Base-by-base conservation (phyloP, 73 alveolate genomes). In the Blepharisma japonicum region DNA sequence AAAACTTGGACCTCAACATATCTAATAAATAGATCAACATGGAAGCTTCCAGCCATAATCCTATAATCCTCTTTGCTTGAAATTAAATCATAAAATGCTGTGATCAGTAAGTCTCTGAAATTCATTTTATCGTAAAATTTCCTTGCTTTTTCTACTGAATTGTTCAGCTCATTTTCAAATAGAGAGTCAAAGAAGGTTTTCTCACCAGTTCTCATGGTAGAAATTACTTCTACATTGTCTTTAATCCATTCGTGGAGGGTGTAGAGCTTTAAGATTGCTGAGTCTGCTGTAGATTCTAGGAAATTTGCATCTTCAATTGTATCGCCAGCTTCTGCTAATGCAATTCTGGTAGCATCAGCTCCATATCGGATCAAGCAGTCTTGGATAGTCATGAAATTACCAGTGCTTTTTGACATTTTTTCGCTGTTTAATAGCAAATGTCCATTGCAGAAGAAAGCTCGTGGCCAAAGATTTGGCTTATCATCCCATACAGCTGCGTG, bases 401-500 rank as follows among this genome's bases (percentile, higher is more conserved):
- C 99, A 68, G 80, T 80, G 68, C 92, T 81, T 85, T 97, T 97
- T 49, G 97, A 67, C 99, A 97, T 97, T 89, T 97, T 97, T 68
- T 89, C 95, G 6, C 96, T 95, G 80, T 97, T 94, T n/a, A 96
- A 91, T 77, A 94, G 84, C 67, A 96, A 84, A 85, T 95, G 97
- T 2, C 99, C 99, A 76, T 97, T 97, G 90, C 99, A 96, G 87
- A 89, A 97, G 90, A 95, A 91, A 14, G 98, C 93, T 68, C 94
- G 83, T n/a, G 99, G 99, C 99, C 97, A 92, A 54, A 83, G 66
- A 25, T 84, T 78, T 45, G 90, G 85, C 71, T 89, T 77, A 61
- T 92, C 95, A 66, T 95, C 94, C 99, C 99, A 97, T 5, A 97
- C 93, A 0, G 99, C 99, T 27, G 99, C 99, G 81, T 97, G 99